Percentiles rank a stretch among this genome's conserved stretches.
These are phyloP conservation scores for Gymnopus androsaceus DNA, from an alignment of 1,284 basidiomycete genomes.

Conservation along the genomic window DNA sequence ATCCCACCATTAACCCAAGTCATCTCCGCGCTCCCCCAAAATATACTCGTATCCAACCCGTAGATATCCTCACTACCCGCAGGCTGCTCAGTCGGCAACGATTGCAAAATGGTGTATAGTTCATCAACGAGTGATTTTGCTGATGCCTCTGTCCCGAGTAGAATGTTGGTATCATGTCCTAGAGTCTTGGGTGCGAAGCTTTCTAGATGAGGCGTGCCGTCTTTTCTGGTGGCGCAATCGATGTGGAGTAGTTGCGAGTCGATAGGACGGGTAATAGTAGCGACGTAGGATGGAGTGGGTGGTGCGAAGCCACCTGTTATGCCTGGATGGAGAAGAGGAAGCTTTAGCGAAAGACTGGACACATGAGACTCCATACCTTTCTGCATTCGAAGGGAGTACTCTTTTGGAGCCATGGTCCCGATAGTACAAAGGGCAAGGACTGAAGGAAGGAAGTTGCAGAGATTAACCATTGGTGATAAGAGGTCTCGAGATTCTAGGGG, in stretches of 20 bases:
- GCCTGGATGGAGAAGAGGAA: conserved; percentile 40
- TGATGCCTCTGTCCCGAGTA: conserved; percentile 20
- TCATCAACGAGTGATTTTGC: conserved; percentile 44
- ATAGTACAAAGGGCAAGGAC: not conserved
- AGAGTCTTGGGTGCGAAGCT: conserved; percentile 48
- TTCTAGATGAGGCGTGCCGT: conserved; percentile 48
- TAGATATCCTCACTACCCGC: conserved; percentile 71
- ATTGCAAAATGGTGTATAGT: conserved; percentile 58
- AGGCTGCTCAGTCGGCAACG: conserved; percentile 57
- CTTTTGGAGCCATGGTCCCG: conserved; percentile 13
- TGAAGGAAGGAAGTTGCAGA: too few relatives aligned
- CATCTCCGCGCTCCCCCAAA: conserved; percentile 58
- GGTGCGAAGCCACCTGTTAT: conserved; percentile 76
- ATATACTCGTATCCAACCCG: conserved; percentile 65
- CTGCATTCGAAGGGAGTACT: conserved; percentile 42
- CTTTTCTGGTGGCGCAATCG: conserved; percentile 45
- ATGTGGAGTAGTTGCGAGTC: conserved; percentile 43
- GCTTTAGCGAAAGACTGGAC: not conserved
- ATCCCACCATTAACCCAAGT: conserved; percentile 66
- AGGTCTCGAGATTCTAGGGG: too few relatives aligned
- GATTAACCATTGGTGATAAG: too few relatives aligned
- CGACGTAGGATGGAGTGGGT: conserved; percentile 58
- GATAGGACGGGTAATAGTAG: conserved; percentile 47
- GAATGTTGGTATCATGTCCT: conserved; percentile 30
- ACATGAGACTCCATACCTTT: conserved; percentile 29